Conservation (phyloP, 805 yeast genomes). For the Nakazawaea holstii region DNA sequence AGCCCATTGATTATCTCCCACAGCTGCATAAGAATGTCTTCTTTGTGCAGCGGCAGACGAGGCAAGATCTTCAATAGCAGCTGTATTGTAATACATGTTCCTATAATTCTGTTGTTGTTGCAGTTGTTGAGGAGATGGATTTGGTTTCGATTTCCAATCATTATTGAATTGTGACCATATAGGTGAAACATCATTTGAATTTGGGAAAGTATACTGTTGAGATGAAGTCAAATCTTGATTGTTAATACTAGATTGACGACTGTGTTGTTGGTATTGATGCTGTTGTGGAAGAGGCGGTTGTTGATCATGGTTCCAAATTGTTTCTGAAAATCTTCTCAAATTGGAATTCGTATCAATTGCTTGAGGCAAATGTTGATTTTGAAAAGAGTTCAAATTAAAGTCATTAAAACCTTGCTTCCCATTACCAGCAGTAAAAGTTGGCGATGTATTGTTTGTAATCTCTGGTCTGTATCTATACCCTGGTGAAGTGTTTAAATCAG, state of each 20-base stretch:
- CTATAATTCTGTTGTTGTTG: not conserved
- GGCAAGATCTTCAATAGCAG: not conserved
- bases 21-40: slow-evolving; percentile 15
- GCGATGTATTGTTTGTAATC: not conserved
- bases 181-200: not conserved
- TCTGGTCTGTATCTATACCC: not conserved
- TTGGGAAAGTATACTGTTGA: not conserved
- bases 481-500: not conserved
- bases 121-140: not conserved
- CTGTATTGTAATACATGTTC: not conserved
- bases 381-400: slow-evolving; percentile 1
- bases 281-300: not conserved
- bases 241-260: slow-evolving; percentile 16
- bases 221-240: slow-evolving; percentile 13
- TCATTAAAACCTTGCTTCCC: not conserved
- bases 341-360: slow-evolving; percentile 8
- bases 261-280: not conserved
- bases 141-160: not conserved
- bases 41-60: slow-evolving; percentile 3
- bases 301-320: slow-evolving; percentile 12
- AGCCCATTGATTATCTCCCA: slow-evolving; percentile 12
- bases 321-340: slow-evolving; percentile 18
- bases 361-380: slow-evolving; percentile 4
- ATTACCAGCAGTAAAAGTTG: slow-evolving; percentile 1
- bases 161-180: not conserved